Base-by-base conservation (phyloP, 306 rosid species). In the Vicia villosa region DNA sequence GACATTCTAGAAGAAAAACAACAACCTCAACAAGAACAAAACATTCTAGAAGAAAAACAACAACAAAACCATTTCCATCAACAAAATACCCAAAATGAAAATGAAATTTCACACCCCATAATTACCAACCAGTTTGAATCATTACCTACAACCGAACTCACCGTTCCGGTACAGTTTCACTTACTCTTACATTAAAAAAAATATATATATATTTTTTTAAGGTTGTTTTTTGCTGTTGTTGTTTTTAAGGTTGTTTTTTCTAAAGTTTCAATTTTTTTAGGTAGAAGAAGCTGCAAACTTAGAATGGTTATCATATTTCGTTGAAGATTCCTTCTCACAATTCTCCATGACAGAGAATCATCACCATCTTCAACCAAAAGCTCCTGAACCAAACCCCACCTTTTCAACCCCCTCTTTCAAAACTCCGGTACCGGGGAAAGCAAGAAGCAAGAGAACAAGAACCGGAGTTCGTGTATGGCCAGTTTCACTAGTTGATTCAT, bases 241-340 rank as follows among this genome's bases (percentile, higher is more conserved):
- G 5, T 24, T 50, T 38, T 12, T 12, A 28, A n/a, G 19, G 3
- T 24, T 10, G 34, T 50, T 8, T 2, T 38, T 52, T 21, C 74
- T 4, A 77, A 76, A 78, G 82, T 22, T 76, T 4, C 38, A 6
- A 55, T 83, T 80, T 80, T 86, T 74, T 34, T 81, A 93, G 98
- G 83, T 63, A 0, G 96, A 90, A 42, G 96, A 93, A 55, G 81
- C 84, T 63, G 97, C 85, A 8, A 69, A 85, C 87, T 84, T 93
- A 26, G 98, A 93, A 66, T 93, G 98, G 98, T 30, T 93, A 21
- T 93, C 98, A 54, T 91, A 88, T 85, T 92, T 93, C 10, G 93
- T 93, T 0, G 97, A 93, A 66, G 98, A 93, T 49, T 93, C 97
- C 16, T 90, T 93, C 86, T 62, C 86, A 22, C 87, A 86, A 56